Evolutionary conservation across 148 eudicot species (phyloP).

Genomic region (Silene conica): DNA sequence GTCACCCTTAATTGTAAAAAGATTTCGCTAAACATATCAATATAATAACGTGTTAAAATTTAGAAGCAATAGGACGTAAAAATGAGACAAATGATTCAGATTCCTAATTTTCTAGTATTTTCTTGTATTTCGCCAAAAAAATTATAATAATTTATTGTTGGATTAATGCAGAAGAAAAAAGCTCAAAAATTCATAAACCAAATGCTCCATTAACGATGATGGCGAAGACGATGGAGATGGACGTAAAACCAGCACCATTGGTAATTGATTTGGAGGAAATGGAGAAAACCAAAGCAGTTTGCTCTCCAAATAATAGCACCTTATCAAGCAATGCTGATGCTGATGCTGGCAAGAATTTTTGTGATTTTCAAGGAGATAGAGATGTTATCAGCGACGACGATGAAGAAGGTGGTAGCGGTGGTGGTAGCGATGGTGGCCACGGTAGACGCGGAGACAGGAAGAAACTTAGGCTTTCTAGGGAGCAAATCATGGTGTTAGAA

Average conservation of each 20-base stretch:
- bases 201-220: background rate
- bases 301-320: conserved; percentile 77
- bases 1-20: too few relatives aligned
- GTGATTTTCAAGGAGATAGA: conserved; percentile 21
- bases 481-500: conserved; percentile 63
- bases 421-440: conserved; percentile 25
- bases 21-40: too few relatives aligned
- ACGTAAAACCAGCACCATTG: conserved; percentile 25
- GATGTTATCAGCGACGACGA: conserved; percentile 30
- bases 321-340: conserved; percentile 41
- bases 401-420: conserved; percentile 29
- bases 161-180: conserved; percentile 11
- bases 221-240: conserved; percentile 17
- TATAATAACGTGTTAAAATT: too few relatives aligned
- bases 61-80: too few relatives aligned
- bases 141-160: too few relatives aligned
- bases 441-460: conserved; percentile 35
- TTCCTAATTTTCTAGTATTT: too few relatives aligned
- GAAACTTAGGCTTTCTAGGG: conserved; percentile 58
- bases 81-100: too few relatives aligned
- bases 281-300: conserved; percentile 38
- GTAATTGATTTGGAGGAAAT: conserved; percentile 31
- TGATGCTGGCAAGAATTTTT: conserved; percentile 23
- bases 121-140: too few relatives aligned
- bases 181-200: conserved; percentile 12